A percentile compares a stretch with the other conserved stretches of the same genome.
These are phyloP conservation scores for Plectosphaerella sp. DNA, from an alignment of 2,329 filamentous ascomycete genomes.

Conservation along the genomic window DNA sequence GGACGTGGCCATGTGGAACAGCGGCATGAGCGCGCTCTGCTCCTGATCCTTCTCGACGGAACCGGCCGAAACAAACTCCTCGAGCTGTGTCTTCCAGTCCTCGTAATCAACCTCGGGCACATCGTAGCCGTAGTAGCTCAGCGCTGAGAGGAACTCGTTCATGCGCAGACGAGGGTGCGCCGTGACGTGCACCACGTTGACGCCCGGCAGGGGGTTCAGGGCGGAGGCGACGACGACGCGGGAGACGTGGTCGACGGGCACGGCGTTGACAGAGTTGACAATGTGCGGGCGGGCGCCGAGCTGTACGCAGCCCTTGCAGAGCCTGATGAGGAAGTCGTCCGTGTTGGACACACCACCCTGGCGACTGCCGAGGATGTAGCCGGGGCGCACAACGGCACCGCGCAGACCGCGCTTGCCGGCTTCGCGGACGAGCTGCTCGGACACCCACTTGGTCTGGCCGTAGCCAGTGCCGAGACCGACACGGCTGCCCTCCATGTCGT, in stretches of 20 bases:
- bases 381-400: conserved; percentile 74
- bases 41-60: conserved; percentile 40
- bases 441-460: conserved; percentile 84
- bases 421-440: conserved; percentile 56
- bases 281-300: conserved; percentile 70
- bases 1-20: conserved; percentile 68
- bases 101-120: conserved; percentile 64
- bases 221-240: conserved; percentile 73
- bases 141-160: conserved; percentile 68
- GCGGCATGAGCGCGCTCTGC: conserved; percentile 43
- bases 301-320: conserved; percentile 85
- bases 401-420: conserved; percentile 72
- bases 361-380: conserved; percentile 77
- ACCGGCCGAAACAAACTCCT: conserved; percentile 56
- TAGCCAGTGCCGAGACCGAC: conserved; percentile 81
- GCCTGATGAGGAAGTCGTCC: conserved; percentile 85
- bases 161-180: conserved; percentile 73
- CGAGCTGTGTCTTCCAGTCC: conserved; percentile 63
- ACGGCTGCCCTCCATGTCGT: conserved; percentile 73
- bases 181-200: conserved; percentile 62
- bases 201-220: conserved; percentile 51
- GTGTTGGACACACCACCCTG: conserved; percentile 68
- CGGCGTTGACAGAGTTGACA: conserved; percentile 81
- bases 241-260: conserved; percentile 81
- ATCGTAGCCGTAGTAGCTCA: conserved; percentile 70